Base-by-base conservation (phyloP, 805 yeast species). In the Suhomyces pyralidae region DNA sequence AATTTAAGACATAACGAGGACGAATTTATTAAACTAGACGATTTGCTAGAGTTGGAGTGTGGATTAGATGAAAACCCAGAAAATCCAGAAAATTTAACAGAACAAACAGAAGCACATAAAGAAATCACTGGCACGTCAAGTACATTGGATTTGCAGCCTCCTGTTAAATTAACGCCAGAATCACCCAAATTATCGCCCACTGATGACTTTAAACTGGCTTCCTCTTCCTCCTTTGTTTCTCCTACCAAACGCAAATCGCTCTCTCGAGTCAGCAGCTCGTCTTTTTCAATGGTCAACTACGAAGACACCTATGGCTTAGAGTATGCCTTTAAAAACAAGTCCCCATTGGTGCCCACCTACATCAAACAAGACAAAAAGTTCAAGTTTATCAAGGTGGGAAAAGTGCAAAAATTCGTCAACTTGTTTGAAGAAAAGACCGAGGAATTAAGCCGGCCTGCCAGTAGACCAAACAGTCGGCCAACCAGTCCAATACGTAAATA, bases 301-400 rank as follows among this genome's bases (percentile, higher is more conserved):
- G 71, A 66, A 45, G 73, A 68, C 24, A 58, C 60, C 30, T 53
- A 43, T 7, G 75, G 65, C 7, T 58, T 71, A 51, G 65, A 67
- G 49, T 69, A 63, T 52, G 74, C 74, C 3, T 69, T 64, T 55
- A 61, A 59, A 26, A 63, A 61, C 51, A 60, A 58, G 36, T 62
- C 70, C 2, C 52, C 63, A 1, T 49, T 62, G 45, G 75, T 64
- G n/a, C 76, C 74, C 7, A 58, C 66, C 9, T 74, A 65, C 56
- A 73, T 76, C 48, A 73, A 73, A 55, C 65, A 71, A 49, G 71
- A 74, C 60, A 71, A 70, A 52, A 76, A 74, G 58, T 75, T 73
- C 61, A 73, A 70, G 56, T 76, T 69, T 56, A 75, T 75, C 53
- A 74, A 74, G 58, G 74, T 76, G 22, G 79, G 79, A 1, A 76